phyloP scores from a whole-genome alignment of 129 eudicot species.

The Helianthus annuus region HanXRQr2.0-SUNRISE NC_035437.2:106934222-106934721 shows the following conservation, averaged over 20 bases:
- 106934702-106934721: constrained; percentile 89
- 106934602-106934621: constrained; percentile 99
- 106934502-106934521: neutral
- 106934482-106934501: constrained; percentile 34
- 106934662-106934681: constrained; percentile 99
- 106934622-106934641: constrained; percentile 97
- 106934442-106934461: constrained; percentile 95
- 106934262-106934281: constrained; percentile 97
- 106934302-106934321: neutral
- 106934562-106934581: constrained; percentile 99
- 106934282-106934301: constrained; percentile 53
- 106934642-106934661: constrained; percentile 94
- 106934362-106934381: constrained; percentile 49
- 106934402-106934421: constrained; percentile 98
- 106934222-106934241: constrained; percentile 99
- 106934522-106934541: constrained; percentile 1
- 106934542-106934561: constrained; percentile 79
- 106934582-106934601: constrained; percentile 99
- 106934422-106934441: constrained; percentile 97
- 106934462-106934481: constrained; percentile 97
- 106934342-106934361: neutral
- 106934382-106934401: constrained; percentile 95
- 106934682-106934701: constrained; percentile 95
- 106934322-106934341: neutral
- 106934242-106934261: constrained; percentile 96